A percentile compares a stretch with the other conserved stretches of the same genome.
These are phyloP conservation scores for Henckelia pumila DNA, from an alignment of 257 asterid genomes.

Conservation along the genomic window DNA sequence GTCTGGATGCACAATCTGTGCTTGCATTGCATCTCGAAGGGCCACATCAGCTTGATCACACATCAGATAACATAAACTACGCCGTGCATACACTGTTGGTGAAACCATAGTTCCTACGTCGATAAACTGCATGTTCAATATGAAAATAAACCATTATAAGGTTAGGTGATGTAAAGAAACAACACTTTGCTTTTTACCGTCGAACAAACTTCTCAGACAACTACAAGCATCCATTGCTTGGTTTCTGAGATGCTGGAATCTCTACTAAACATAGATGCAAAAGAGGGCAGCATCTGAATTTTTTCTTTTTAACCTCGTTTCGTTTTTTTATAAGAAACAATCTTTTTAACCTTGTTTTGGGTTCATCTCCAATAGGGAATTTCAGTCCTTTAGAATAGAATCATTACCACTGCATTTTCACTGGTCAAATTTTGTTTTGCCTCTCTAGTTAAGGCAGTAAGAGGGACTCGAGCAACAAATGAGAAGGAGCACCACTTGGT, in stretches of 20 bases:
- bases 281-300: neutral
- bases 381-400: neutral
- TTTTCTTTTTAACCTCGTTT: no score
- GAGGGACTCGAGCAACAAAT: neutral
- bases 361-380: no score
- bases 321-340: no score
- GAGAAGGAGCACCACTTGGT: neutral
- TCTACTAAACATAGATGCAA: neutral
- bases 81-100: slow-evolving; percentile 78
- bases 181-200: neutral
- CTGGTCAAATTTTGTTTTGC: neutral
- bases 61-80: slow-evolving; percentile 87
- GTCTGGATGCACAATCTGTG: slow-evolving; percentile 74
- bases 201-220: neutral
- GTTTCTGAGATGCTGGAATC: neutral
- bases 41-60: slow-evolving; percentile 84
- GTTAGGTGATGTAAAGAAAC: neutral
- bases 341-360: no score
- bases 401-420: neutral
- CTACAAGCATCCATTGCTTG: neutral
- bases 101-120: slow-evolving; percentile 89
- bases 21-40: slow-evolving; percentile 89
- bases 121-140: slow-evolving; percentile 48
- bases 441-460: neutral
- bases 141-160: slow-evolving; percentile 5